A percentile compares a stretch with the other conserved stretches of the same genome.
phyloP scores from a whole-genome alignment of 2,329 filamentous ascomycete species.

The Xylariaceae sp. region DNA sequence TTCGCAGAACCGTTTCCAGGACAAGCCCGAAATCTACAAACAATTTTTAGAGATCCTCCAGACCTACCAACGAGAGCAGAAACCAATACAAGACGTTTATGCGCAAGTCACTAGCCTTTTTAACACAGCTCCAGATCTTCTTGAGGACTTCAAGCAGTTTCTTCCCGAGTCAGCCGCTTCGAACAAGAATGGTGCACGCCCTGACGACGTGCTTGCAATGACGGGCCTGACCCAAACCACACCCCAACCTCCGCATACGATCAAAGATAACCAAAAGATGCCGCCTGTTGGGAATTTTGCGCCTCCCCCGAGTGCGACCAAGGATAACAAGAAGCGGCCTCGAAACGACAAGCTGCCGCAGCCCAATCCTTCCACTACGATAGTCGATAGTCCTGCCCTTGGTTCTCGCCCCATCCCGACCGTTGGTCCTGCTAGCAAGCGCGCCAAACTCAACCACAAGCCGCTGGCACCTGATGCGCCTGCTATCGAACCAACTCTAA shows the following conservation, averaged over 20 bases:
- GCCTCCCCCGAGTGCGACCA: slow-evolving; percentile 77
- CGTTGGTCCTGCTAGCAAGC: slow-evolving; percentile 59
- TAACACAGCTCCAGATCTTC: slow-evolving; percentile 87
- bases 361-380: slow-evolving; percentile 53
- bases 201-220: slow-evolving; percentile 70
- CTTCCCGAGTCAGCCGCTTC: slow-evolving; percentile 82
- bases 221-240: slow-evolving; percentile 55
- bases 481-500: slow-evolving; percentile 82
- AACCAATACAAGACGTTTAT: slow-evolving; percentile 98
- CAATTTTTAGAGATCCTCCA: slow-evolving; percentile 98
- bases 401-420: slow-evolving; percentile 47
- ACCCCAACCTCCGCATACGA: slow-evolving; percentile 57
- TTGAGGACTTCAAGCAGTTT: slow-evolving; percentile 99
- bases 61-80: slow-evolving; percentile 97
- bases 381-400: slow-evolving; percentile 50
- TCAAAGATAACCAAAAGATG: slow-evolving; percentile 74
- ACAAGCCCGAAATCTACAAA: slow-evolving; percentile 98
- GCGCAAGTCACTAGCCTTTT: slow-evolving; percentile 95
- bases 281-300: slow-evolving; percentile 96
- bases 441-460: slow-evolving; percentile 76
- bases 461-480: slow-evolving; percentile 65
- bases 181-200: slow-evolving; percentile 65
- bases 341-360: slow-evolving; percentile 63
- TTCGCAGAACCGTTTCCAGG: slow-evolving; percentile 88
- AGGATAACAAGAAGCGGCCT: slow-evolving; percentile 89